Evolutionary conservation across 2,329 filamentous ascomycete genomes (phyloP).

Genomic region (Alternaria sp.): DNA sequence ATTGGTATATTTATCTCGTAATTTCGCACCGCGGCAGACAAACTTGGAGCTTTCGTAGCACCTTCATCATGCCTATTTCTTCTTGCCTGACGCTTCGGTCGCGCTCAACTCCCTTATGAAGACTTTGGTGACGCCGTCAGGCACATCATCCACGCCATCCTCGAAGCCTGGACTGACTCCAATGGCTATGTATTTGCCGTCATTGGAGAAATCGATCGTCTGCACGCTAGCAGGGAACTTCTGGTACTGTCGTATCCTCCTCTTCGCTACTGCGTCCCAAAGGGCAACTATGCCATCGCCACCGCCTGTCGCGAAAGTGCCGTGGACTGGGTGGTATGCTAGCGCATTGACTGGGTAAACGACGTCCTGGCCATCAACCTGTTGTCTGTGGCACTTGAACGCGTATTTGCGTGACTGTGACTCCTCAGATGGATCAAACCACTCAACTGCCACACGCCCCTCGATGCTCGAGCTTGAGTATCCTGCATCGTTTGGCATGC

Average conservation of each 20-base stretch:
- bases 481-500: conserved; percentile 95
- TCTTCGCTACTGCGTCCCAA: conserved; percentile 91
- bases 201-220: conserved; percentile 76
- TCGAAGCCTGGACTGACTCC: conserved; percentile 88
- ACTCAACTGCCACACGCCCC: conserved; percentile 94
- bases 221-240: conserved; percentile 82
- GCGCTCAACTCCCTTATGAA: conserved; percentile 85
- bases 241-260: conserved; percentile 88
- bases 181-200: conserved; percentile 81
- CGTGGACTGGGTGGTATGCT: conserved; percentile 81
- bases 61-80: conserved; percentile 58
- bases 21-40: not conserved
- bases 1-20: conserved; percentile 10
- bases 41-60: not conserved
- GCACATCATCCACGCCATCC: conserved; percentile 82
- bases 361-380: conserved; percentile 74
- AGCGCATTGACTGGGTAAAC: conserved; percentile 93
- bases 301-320: conserved; percentile 88
- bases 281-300: conserved; percentile 91
- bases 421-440: conserved; percentile 89
- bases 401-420: conserved; percentile 95
- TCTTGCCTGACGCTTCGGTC: conserved; percentile 86
- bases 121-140: conserved; percentile 74
- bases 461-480: conserved; percentile 95
- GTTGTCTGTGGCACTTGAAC: conserved; percentile 96